Percentiles rank a stretch among this genome's conserved stretches.
These are phyloP conservation scores for Microstegium vimineum DNA, from an alignment of 176 grass and related monocot genomes.

Conservation along the genomic window DNA sequence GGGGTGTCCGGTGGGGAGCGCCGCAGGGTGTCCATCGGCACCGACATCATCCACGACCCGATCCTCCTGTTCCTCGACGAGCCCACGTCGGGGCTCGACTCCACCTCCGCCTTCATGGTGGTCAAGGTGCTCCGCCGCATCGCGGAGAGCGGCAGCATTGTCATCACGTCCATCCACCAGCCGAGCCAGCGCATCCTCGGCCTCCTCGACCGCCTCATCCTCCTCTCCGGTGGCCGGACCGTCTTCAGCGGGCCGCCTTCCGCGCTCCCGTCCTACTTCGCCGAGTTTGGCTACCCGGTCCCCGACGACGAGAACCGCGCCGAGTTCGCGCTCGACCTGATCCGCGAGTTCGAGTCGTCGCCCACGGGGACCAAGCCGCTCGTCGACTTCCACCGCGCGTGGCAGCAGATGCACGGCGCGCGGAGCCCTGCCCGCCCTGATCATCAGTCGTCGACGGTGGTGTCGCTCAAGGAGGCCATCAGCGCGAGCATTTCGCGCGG, in stretches of 20 bases:
- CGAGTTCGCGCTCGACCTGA: slow-evolving; percentile 86
- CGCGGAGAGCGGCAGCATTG: slow-evolving; percentile 78
- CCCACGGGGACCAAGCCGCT: slow-evolving; percentile 52
- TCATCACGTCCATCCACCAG: slow-evolving; percentile 94
- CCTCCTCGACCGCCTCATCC: slow-evolving; percentile 63
- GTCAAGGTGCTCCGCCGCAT: slow-evolving; percentile 87
- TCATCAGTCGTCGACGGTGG: neutral
- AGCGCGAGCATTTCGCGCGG: slow-evolving; percentile 74
- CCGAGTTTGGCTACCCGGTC: slow-evolving; percentile 57
- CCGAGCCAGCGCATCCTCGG: slow-evolving; percentile 80
- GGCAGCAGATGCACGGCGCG: slow-evolving; percentile 44
- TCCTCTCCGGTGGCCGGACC: slow-evolving; percentile 66
- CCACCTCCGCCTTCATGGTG: slow-evolving; percentile 88
- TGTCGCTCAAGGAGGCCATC: slow-evolving; percentile 81
- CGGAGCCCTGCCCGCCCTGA: neutral
- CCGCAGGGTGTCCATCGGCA: slow-evolving; percentile 82
- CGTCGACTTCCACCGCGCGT: slow-evolving; percentile 61
- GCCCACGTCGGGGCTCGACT: slow-evolving; percentile 95
- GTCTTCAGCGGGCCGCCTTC: slow-evolving; percentile 62
- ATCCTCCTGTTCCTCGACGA: slow-evolving; percentile 95
- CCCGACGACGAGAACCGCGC: slow-evolving; percentile 76
- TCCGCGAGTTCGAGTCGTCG: slow-evolving; percentile 70
- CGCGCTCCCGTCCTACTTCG: slow-evolving; percentile 58
- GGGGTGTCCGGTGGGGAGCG: slow-evolving; percentile 89
- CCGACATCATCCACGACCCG: slow-evolving; percentile 89